Base-by-base conservation (phyloP, 192 early-diverging fungal species). In the Podila horticola region DNA sequence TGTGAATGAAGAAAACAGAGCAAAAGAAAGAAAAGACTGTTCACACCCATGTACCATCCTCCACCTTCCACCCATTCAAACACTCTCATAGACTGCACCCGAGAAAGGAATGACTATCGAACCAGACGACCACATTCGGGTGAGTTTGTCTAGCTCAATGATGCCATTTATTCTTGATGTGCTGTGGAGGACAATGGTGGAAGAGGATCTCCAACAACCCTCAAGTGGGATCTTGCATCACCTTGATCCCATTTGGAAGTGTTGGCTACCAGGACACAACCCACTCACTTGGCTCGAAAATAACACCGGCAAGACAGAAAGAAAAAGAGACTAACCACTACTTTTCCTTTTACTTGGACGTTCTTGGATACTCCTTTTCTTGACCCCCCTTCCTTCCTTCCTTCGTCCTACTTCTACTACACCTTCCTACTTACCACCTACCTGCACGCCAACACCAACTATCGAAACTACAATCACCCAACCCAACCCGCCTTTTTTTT, bases 111-210 rank as follows among this genome's bases (percentile, higher is more conserved):
- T 50, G 29, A 52, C 59, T 22, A 62, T 81, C 24, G 67, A 73
- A 24, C 77, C 70, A 45, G 71, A 81, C 77, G 77, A 81, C 41
- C 77, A 81, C 58, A 73, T 81, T 68, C 64, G 77, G 77, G 77
- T 81, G 72, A 73, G 33, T 29, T 20, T 38, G 24, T 34, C 34
- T 31, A 30, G 28, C 48, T 20, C 11, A 45, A 45, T 45, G 41
- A 45, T 45, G 41, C 13, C 41, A 45, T 45, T 45, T 45, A 45
- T 45, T 45, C 41, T 45, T 45, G 41, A 45, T 45, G 41, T 45
- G 41, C 41, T 45, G 12, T 45, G 41, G 41, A 17, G 41, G 41
- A 17, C 41, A 45, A 45, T 45, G 0, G 15, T 45, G 41, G 41
- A 45, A 12, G 41, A 45, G 11, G 13, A 17, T 45, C 41, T 17